Evolutionary conservation across 2,329 filamentous ascomycete species (phyloP), one percentile per base, ranked within the genome.

Genomic region (Stagonosporopsis rhizophila): DNA sequence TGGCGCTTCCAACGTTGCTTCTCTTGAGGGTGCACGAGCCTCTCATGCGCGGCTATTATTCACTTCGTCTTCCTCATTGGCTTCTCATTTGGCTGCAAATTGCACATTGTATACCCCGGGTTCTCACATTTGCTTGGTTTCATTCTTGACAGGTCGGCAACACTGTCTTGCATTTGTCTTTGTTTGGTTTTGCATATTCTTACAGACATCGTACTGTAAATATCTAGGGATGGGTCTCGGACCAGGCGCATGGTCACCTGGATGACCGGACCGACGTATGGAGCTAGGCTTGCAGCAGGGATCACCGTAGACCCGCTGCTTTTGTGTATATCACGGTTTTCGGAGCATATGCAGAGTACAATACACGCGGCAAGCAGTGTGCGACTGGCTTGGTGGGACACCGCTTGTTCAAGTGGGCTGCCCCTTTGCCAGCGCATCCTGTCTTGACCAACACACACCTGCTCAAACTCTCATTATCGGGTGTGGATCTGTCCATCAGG

Each of bases 41-140:
- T 40, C 14, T 28, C 38, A 32, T 44, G 17, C 50, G 41, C n/a
- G 22, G 14, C n/a, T 56, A 20, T 35, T 54, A 42, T 61, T 52
- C 59, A 44, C 50, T 61, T 55, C 28, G 28, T 14, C 49, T 48
- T 20, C 32, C 38, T 44, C 15, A 41, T 44, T 54, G 46, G 52
- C 46, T 60, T 59, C 34, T 41, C 55, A 45, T 35, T 64, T 62
- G 59, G 59, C 53, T 64, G 58, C 50, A 64, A 58, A 64, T 57
- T 61, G 58, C 60, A 60, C 49, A 39, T 49, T 56, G 56, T 68
- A 68, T 68, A 68, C 65, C 65, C 65, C 56, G 30, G 15, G 54
- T 49, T 59, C 46, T 49, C 58, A 44, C 54, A 52, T 32, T 50
- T 53, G 32, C 49, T 48, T 60, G 47, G 44, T 38, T 54, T 44